Percentiles rank a stretch among this genome's conserved stretches.
These are phyloP conservation scores for Berberis vulgaris DNA, from an alignment of 164 flowering plant species.

Conservation along the genomic window DNA sequence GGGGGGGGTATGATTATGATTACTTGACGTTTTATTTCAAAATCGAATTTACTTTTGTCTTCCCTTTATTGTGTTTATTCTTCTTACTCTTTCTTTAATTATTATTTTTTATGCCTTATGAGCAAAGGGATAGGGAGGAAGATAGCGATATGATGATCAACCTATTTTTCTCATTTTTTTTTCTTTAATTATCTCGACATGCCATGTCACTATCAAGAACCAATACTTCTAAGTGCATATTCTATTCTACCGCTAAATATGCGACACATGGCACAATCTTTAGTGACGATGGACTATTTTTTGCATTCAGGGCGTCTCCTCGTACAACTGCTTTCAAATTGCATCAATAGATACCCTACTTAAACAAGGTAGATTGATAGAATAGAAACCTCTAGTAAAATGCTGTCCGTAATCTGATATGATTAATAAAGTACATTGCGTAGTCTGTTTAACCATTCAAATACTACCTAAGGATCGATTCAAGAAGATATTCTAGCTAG, in stretches of 20 bases:
- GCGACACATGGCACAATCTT: no score
- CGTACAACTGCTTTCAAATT: no score
- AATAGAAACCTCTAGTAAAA: no score
- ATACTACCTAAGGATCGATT: no score
- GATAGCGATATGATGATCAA: conserved; percentile 12
- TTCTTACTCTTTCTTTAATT: neutral
- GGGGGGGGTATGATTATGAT: conserved; percentile 13
- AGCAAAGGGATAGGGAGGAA: conserved; percentile 19
- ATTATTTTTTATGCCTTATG: conserved; percentile 23
- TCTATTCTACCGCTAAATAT: neutral
- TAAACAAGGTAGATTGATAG: no score
- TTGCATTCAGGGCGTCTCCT: neutral
- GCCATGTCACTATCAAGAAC: neutral
- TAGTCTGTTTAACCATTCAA: no score
- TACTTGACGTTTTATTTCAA: conserved; percentile 17
- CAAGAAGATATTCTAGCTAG: no score
- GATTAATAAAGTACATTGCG: no score
- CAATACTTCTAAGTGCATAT: neutral
- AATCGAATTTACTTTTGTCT: conserved; percentile 21
- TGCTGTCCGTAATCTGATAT: no score
- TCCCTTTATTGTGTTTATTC: neutral
- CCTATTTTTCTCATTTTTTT: neutral
- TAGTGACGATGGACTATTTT: no score
- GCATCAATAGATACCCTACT: no score
- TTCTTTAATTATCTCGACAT: neutral